These are phyloP conservation scores for Coniosporium tulheliwenetii DNA, from an alignment of 2,329 filamentous ascomycete genomes.

Conservation along the genomic window DNA sequence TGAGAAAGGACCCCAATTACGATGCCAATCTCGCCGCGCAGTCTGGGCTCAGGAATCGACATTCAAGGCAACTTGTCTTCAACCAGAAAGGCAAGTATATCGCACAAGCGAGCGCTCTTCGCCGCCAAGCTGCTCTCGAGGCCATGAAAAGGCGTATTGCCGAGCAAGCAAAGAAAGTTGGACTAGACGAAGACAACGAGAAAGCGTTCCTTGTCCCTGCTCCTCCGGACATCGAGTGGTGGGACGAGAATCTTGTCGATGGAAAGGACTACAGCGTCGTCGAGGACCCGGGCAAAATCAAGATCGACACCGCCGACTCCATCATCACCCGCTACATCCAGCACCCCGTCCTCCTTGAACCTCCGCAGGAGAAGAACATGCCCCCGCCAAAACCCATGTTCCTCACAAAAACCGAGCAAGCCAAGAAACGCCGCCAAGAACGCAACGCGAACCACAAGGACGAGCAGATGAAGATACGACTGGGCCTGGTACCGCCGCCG, in stretches of 20 bases:
- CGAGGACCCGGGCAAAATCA: constrained; percentile 48
- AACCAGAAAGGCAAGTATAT: constrained; percentile 97
- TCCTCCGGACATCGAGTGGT: constrained; percentile 90
- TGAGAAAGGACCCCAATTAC: constrained; percentile 65
- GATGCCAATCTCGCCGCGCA: constrained; percentile 52
- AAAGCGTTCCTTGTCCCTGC: constrained; percentile 74
- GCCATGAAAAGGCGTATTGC: constrained; percentile 91
- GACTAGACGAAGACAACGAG: constrained; percentile 86
- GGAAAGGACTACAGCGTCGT: constrained; percentile 61
- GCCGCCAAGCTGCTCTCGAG: constrained; percentile 77
- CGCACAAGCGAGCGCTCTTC: constrained; percentile 76
- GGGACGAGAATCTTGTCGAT: constrained; percentile 77
- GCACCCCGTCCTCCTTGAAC: constrained; percentile 79
- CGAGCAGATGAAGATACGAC: constrained; percentile 84
- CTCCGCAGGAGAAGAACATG: constrained; percentile 73
- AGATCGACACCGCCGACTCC: constrained; percentile 61
- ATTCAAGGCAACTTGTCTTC: constrained; percentile 68
- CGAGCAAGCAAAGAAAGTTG: constrained; percentile 72
- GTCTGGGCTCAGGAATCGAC: constrained; percentile 43
- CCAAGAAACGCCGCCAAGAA: constrained; percentile 76
- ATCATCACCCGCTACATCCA: constrained; percentile 87
- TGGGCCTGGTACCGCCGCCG: constrained; percentile 78
- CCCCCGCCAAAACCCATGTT: constrained; percentile 79
- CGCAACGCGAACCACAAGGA: constrained; percentile 91
- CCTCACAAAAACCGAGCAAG: constrained; percentile 78